Evolutionary conservation across 2,329 filamentous ascomycete species (phyloP).

Genomic region (Aspergillus ochraceoroseus): DNA sequence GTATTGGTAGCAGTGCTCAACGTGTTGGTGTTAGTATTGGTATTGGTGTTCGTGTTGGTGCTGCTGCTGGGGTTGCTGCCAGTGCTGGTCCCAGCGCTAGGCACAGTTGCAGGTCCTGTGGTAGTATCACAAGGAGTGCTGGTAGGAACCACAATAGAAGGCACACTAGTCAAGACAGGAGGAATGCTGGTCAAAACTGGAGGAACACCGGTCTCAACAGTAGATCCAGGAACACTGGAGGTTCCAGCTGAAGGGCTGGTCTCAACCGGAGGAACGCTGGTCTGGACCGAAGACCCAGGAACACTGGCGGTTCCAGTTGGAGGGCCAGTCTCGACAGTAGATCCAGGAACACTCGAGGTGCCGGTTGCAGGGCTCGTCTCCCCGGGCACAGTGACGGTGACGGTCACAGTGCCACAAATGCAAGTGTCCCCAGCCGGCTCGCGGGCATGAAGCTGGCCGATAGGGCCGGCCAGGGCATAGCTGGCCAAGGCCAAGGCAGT

Average conservation of each 20-base stretch:
- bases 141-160: constrained; percentile 1
- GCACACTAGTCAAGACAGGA: too few relatives aligned
- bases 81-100: background rate
- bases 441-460: constrained; percentile 11
- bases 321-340: background rate
- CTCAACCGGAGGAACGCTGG: too few relatives aligned
- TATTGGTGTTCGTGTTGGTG: background rate
- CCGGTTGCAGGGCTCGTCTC: constrained; percentile 1
- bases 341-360: background rate
- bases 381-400: constrained; percentile 10
- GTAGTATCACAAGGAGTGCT: background rate
- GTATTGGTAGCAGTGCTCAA: background rate
- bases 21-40: background rate
- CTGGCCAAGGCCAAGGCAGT: constrained; percentile 19
- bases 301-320: background rate
- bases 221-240: background rate
- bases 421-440: constrained; percentile 9
- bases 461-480: constrained; percentile 16
- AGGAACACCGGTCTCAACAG: too few relatives aligned
- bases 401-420: constrained; percentile 12
- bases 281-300: too few relatives aligned
- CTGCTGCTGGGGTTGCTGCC: background rate
- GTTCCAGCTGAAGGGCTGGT: background rate
- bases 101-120: background rate
- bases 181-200: too few relatives aligned